Evolutionary conservation across 2,329 filamentous ascomycete species (phyloP), one percentile per base, ranked within the genome.

Genomic region (Sclerotinia trifoliorum): DNA sequence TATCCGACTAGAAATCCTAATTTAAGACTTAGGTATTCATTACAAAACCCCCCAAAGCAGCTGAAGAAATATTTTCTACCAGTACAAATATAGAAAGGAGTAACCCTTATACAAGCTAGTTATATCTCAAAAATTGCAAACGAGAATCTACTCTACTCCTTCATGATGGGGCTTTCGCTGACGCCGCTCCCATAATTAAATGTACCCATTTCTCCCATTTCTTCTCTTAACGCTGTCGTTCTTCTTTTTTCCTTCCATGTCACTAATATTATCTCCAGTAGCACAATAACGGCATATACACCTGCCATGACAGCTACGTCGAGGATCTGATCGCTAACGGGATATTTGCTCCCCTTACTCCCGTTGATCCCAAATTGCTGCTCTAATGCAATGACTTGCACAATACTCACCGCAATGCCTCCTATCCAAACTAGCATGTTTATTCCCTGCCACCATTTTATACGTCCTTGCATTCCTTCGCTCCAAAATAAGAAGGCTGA

Each of bases 281-380:
- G 56, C 17, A 65, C 72, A 57, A 79, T 66, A 10, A 74, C 73
- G 42, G 72, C 73, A 72, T 77, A 78, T 2, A 79, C 72, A 0
- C 77, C 78, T 15, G 77, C 75, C 73, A 79, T 76, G 17, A 79
- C 77, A 0, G 71, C 73, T 1, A 77, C 73, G 71, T 79, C 78
- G 32, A 71, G 76, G 42, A 79, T 69, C 62, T 79, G 74, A 64
- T 79, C 77, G 17, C 70, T 70, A 2, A 76, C 57, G 2, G 77
- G 77, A 60, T 79, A 79, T 66, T 75, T 78, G 2, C 54, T 73
- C 13, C 73, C 74, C 52, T 76, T 76, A 51, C 75, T 70, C 19
- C 63, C 69, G n/a, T 71, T 57, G 0, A 71, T 72, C 4, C 73
- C 77, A 19, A 35, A 62, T 56, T 78, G 77, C 3, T 75, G 75